Evolutionary conservation across 1,284 basidiomycete genomes (phyloP).

Genomic region (Lentinus polychrous): DNA sequence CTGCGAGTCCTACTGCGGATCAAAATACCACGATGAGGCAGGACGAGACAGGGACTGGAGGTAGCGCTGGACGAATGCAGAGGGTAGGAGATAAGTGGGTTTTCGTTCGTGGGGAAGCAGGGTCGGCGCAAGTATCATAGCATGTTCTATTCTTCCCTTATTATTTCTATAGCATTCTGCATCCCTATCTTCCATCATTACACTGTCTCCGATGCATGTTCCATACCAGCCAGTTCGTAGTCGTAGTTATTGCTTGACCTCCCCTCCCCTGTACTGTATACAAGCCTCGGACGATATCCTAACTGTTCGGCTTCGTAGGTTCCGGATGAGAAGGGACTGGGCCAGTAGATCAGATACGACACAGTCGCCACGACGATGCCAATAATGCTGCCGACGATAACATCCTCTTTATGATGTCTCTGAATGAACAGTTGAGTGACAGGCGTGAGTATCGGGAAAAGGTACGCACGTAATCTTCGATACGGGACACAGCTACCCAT

Average conservation of each 20-base stretch:
- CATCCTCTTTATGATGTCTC: slow-evolving; percentile 65
- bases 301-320: slow-evolving; percentile 19
- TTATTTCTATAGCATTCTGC: slow-evolving; percentile 36
- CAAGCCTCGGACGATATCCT: slow-evolving; percentile 32
- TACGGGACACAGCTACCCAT: slow-evolving; percentile 55
- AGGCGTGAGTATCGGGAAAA: not conserved
- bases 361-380: slow-evolving; percentile 43
- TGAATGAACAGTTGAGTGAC: slow-evolving; percentile 18
- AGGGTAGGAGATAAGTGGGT: slow-evolving; percentile 67
- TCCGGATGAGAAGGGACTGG: slow-evolving; percentile 43
- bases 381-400: slow-evolving; percentile 53
- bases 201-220: slow-evolving; percentile 36
- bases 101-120: slow-evolving; percentile 39
- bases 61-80: slow-evolving; percentile 53
- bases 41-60: slow-evolving; percentile 16
- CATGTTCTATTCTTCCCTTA: slow-evolving; percentile 21
- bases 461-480: slow-evolving; percentile 57
- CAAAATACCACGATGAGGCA: not conserved
- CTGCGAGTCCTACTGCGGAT: not conserved
- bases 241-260: slow-evolving; percentile 23
- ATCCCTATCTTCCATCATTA: slow-evolving; percentile 28
- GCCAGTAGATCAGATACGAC: slow-evolving; percentile 58
- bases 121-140: slow-evolving; percentile 1
- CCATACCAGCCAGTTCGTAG: slow-evolving; percentile 44
- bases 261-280: slow-evolving; percentile 27